Base-by-base conservation (phyloP, 208 protist genomes). In the Trypanosoma lewisi region DNA sequence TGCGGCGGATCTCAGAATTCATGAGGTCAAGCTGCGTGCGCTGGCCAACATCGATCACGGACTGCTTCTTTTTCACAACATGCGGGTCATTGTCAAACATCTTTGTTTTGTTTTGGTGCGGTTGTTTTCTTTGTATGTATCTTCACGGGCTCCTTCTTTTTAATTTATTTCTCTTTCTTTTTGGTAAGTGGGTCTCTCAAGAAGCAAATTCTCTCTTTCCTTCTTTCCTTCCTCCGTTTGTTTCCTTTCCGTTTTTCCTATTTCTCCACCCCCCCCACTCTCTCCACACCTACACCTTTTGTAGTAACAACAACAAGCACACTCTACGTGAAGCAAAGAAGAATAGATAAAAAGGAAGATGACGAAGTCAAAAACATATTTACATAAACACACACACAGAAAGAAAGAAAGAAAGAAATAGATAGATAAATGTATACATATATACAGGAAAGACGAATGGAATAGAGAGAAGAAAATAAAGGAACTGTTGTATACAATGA, bases 41-140 rank as follows among this genome's bases (percentile, higher is more conserved):
- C 56, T 94, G 82, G 17, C 91, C 91, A 2, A 91, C 85, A 58
- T 98, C 93, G 37, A 89, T 66, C 8, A 96, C 71, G 5, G 79
- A 86, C 71, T 93, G 82, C 42, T 78, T 68, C 50, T 79, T 83
- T 68, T 91, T 86, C 31, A 47, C 0, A 4, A 84, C 54, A 30
- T 30, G 6, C 12, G 54, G 56, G 27, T 79, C 63, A 12, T 60
- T 25, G n/a, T 77, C 60, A 41, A 63, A 58, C 65, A 62, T 62
- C 4, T 19, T 42, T 47, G 11, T 31, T 9, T 53, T 9, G 23
- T 63, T 50, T 52, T 39, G 4, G 16, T 55, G 4, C 12, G 9
- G 21, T 33, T 55, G 33, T 55, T 55, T 36, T 37, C n/a, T 55
- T 55, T 55, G 7, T 53, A 19, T 30, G 12, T 31, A 14, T 31